Conservation (phyloP, 257 asterid species). For the Fraxinus quadrangulata region DNA sequence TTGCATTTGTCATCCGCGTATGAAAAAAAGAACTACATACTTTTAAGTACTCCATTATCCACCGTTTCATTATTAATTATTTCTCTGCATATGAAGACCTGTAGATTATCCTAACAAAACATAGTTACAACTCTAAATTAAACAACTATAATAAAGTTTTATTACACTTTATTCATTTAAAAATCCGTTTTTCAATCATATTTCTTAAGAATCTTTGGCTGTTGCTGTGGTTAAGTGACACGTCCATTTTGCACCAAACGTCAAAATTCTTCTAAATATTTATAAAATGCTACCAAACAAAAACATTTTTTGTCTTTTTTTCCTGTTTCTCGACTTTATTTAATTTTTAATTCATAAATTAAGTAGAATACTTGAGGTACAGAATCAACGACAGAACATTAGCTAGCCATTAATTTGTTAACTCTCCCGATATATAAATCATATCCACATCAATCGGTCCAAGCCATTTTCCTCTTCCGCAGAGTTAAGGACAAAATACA, state of each 20-base stretch:
- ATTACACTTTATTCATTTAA: neutral
- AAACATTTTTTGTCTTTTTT: neutral
- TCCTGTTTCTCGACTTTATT: neutral
- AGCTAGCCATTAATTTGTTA: neutral
- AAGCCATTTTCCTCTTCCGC: too few relatives aligned
- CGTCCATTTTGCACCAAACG: constrained; percentile 18
- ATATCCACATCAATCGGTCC: too few relatives aligned
- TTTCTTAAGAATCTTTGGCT: constrained; percentile 12
- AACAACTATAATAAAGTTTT: neutral
- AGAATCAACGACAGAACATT: neutral
- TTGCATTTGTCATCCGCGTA: neutral
- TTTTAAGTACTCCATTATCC: neutral
- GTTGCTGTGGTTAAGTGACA: constrained; percentile 22
- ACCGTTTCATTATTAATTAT: neutral
- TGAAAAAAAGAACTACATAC: too few relatives aligned
- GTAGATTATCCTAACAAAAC: neutral
- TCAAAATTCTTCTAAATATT: too few relatives aligned
- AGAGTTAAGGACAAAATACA: too few relatives aligned
- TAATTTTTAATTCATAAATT: too few relatives aligned
- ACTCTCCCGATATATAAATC: too few relatives aligned
- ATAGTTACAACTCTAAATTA: neutral
- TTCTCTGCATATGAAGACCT: neutral
- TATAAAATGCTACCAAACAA: too few relatives aligned
- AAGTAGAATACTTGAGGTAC: neutral
- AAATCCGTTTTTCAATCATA: neutral